A percentile compares a stretch with the other conserved stretches of the same genome.
Conservation (phyloP, 345 rosid genomes). For the Sisymbrium irio region DNA sequence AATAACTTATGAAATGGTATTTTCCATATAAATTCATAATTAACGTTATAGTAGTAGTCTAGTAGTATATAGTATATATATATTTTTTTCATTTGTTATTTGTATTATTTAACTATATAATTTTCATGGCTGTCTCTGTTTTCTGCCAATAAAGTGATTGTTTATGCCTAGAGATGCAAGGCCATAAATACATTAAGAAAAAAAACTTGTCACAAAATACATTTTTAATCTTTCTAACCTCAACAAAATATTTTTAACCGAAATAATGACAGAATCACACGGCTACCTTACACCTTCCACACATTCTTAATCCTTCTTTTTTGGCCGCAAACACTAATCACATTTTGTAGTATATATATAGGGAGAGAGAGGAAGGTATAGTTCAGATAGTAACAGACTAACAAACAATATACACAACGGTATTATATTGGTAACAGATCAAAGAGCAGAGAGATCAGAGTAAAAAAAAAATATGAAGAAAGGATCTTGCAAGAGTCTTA, state of each 20-base stretch:
- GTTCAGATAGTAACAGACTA: conserved; percentile 32
- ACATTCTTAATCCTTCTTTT: conserved; percentile 33
- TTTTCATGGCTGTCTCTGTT: no score
- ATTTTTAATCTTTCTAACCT: background rate
- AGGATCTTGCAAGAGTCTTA: conserved; percentile 35
- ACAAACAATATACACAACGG: conserved; percentile 29
- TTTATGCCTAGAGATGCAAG: background rate
- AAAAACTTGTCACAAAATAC: background rate
- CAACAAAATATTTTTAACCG: background rate
- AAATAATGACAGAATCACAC: conserved; percentile 8
- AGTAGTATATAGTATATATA: no score
- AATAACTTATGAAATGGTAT: background rate
- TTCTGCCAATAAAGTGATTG: background rate
- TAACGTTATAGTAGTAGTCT: background rate
- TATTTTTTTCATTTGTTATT: background rate
- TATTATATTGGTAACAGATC: conserved; percentile 12
- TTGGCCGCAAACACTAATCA: conserved; percentile 34
- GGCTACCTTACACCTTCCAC: conserved; percentile 34
- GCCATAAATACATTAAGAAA: background rate
- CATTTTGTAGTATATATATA: conserved; percentile 24
- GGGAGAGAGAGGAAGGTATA: conserved; percentile 23
- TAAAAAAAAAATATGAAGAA: conserved; percentile 15
- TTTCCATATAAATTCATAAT: background rate
- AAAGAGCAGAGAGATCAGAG: conserved; percentile 18
- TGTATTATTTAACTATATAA: background rate